phyloP scores from a whole-genome alignment of 768 basidiomycete species.

The Basidioascus undulatus region DNA sequence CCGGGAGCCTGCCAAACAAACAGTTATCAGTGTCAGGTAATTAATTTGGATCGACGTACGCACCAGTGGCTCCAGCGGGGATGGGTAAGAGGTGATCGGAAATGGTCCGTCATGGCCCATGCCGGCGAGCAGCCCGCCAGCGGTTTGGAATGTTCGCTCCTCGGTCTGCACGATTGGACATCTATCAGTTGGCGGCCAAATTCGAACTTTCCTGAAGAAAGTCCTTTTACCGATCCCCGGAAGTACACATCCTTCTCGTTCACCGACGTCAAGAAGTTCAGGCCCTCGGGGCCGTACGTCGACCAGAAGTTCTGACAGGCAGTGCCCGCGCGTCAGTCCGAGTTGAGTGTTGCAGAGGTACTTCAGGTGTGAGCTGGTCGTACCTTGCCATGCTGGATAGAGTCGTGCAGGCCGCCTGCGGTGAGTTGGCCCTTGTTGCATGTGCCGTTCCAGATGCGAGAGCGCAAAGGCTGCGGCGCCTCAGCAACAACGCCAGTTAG shows the following conservation, averaged over 20 bases:
- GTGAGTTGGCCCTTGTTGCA: conserved; percentile 29
- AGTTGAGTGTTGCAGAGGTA: neutral
- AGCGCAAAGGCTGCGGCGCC: conserved; percentile 27
- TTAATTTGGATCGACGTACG: conserved; percentile 13
- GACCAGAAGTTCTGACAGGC: conserved; percentile 25
- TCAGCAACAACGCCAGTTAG: too few relatives aligned
- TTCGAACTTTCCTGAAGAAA: too few relatives aligned
- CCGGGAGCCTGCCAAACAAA: conserved; percentile 18
- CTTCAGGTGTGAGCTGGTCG: conserved; percentile 3
- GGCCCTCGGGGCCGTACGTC: conserved; percentile 21
- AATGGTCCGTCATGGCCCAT: too few relatives aligned
- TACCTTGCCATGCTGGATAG: conserved; percentile 24
- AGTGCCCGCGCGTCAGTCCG: neutral
- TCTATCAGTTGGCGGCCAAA: too few relatives aligned
- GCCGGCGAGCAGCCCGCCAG: conserved; percentile 24
- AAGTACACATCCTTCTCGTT: conserved; percentile 22
- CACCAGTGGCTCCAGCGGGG: too few relatives aligned
- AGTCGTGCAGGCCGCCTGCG: conserved; percentile 23
- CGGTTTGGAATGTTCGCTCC: conserved; percentile 27
- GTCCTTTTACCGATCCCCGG: too few relatives aligned
- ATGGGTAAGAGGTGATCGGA: too few relatives aligned
- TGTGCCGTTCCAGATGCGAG: conserved; percentile 26
- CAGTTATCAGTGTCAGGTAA: conserved; percentile 26
- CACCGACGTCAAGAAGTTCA: conserved; percentile 21
- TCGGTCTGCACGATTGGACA: too few relatives aligned